phyloP scores from a whole-genome alignment of 441 rosid species.

The Corymbia calophylla region DNA sequence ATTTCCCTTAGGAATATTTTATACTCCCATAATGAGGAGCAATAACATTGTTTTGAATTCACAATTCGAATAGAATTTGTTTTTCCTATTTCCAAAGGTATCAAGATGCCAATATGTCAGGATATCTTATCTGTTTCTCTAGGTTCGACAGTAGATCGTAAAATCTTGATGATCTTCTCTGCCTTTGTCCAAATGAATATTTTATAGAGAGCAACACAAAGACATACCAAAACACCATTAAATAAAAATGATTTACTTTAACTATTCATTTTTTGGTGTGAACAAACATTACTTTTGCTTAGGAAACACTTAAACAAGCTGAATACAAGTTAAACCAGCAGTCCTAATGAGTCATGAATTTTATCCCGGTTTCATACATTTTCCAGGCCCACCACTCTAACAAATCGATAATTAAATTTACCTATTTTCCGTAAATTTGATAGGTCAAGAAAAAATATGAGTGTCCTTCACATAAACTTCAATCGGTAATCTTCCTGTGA shows the following conservation, averaged over 20 bases:
- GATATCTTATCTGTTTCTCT: not conserved
- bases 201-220: not conserved
- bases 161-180: not conserved
- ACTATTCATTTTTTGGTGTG: not conserved
- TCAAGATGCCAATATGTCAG: not conserved
- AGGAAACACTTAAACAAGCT: not conserved
- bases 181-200: not conserved
- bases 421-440: not conserved
- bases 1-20: not conserved
- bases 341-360: not conserved
- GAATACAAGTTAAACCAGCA: not conserved
- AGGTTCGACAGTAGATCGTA: not conserved
- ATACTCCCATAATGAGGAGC: no score
- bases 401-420: not conserved
- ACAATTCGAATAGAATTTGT: not conserved
- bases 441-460: not conserved
- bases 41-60: no score
- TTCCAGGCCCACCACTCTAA: not conserved
- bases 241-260: not conserved
- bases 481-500: not conserved
- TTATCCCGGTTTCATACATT: not conserved
- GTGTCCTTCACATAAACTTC: not conserved
- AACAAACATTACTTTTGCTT: not conserved
- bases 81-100: not conserved
- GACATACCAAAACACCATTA: not conserved